Conservation (phyloP, 2,329 filamentous ascomycete genomes). For the Claviceps maximensis region DNA sequence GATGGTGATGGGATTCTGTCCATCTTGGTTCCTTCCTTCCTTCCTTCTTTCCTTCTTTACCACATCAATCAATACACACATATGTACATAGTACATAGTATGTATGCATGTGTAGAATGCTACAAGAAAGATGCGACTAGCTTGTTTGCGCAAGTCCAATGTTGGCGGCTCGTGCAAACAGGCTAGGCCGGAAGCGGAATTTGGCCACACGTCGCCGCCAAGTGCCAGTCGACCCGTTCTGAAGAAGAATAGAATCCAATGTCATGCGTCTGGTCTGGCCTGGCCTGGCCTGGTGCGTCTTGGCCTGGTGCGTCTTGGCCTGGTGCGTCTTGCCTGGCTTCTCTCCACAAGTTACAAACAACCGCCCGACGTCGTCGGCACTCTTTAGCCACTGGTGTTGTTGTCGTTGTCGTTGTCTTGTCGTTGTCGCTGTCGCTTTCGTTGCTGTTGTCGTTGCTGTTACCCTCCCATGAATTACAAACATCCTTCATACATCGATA, state of each 20-base stretch:
- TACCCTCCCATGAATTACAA: neutral
- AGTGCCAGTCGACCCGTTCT: neutral
- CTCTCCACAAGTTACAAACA: neutral
- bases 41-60: too few relatives aligned
- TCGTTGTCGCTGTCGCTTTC: too few relatives aligned
- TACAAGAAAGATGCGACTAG: too few relatives aligned
- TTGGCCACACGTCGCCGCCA: neutral
- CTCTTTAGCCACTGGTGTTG: neutral
- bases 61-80: too few relatives aligned
- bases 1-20: too few relatives aligned
- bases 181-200: neutral
- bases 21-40: too few relatives aligned
- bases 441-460: neutral
- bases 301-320: too few relatives aligned
- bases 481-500: neutral
- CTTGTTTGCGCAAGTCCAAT: neutral
- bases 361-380: neutral
- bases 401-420: neutral
- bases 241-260: neutral
- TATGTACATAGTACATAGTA: too few relatives aligned
- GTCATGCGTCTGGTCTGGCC: neutral
- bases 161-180: neutral
- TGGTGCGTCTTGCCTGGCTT: too few relatives aligned
- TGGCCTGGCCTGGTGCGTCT: too few relatives aligned
- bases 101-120: too few relatives aligned